phyloP scores from a whole-genome alignment of 306 rosid genomes.

The Psophocarpus tetragonolobus region DNA sequence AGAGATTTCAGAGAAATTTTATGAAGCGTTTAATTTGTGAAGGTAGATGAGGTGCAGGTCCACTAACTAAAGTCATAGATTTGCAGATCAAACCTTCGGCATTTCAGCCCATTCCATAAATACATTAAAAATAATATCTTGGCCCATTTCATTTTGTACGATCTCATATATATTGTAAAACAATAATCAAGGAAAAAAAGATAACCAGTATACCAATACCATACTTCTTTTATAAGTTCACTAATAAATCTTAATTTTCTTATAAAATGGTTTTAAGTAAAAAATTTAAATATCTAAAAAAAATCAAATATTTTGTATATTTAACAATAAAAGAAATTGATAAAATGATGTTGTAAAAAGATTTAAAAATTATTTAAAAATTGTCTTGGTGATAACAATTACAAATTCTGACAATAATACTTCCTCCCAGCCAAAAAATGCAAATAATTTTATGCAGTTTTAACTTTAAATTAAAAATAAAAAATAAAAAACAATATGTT shows the following conservation, averaged over 20 bases:
- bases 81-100: neutral
- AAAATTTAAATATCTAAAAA: neutral
- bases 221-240: neutral
- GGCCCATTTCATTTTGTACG: slow-evolving; percentile 12
- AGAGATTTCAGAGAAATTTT: neutral
- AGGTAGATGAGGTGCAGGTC: neutral
- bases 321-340: neutral
- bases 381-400: neutral
- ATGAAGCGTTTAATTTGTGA: slow-evolving; percentile 3
- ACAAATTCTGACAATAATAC: neutral
- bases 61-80: neutral
- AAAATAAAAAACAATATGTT: neutral
- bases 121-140: neutral
- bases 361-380: neutral
- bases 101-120: slow-evolving; percentile 23
- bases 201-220: neutral
- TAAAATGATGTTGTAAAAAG: neutral
- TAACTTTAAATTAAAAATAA: neutral
- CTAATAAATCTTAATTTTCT: neutral
- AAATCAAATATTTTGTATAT: neutral
- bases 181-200: neutral
- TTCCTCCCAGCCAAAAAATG: neutral
- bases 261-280: no score
- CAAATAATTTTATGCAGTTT: neutral
- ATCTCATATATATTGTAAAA: neutral